Evolutionary conservation across 441 rosid genomes (phyloP).

Genomic region (Gossypium trilobum): DNA sequence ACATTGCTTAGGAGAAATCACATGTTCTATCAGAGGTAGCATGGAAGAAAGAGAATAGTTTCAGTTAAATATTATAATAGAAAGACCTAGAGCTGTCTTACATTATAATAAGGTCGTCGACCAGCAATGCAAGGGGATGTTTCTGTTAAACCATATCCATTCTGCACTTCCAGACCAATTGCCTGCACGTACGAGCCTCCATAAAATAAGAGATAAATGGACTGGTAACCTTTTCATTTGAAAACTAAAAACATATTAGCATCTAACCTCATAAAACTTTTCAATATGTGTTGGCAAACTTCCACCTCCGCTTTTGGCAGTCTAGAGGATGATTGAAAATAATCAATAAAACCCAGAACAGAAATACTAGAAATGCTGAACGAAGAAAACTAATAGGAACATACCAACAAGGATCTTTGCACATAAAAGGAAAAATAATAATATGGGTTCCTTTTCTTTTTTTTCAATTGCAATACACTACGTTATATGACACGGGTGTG

Average conservation of each 20-base stretch:
- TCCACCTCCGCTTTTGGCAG: conserved; percentile 90
- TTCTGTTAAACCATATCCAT: conserved; percentile 94
- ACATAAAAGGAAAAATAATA: background rate
- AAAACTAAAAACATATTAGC: background rate
- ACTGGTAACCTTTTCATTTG: conserved; percentile 4
- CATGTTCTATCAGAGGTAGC: background rate
- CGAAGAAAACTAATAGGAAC: background rate
- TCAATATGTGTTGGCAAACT: conserved; percentile 75
- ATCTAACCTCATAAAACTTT: conserved; percentile 80
- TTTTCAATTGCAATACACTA: background rate
- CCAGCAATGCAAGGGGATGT: conserved; percentile 80
- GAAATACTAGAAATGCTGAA: background rate
- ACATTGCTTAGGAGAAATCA: background rate
- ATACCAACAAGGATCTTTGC: background rate
- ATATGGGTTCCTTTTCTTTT: background rate
- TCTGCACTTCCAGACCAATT: conserved; percentile 63
- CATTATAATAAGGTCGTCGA: conserved; percentile 55
- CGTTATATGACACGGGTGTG: background rate
- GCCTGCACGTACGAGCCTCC: conserved; percentile 43
- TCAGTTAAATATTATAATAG: conserved; percentile 1
- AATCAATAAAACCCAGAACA: background rate
- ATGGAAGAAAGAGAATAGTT: background rate
- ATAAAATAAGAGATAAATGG: conserved; percentile 10
- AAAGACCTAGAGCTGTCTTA: conserved; percentile 28
- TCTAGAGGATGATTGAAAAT: conserved; percentile 35